Percentiles rank a stretch among this genome's conserved stretches.
These are phyloP conservation scores for Aspergillus alliaceus DNA, from an alignment of 2,329 filamentous ascomycete species.

Conservation along the genomic window DNA sequence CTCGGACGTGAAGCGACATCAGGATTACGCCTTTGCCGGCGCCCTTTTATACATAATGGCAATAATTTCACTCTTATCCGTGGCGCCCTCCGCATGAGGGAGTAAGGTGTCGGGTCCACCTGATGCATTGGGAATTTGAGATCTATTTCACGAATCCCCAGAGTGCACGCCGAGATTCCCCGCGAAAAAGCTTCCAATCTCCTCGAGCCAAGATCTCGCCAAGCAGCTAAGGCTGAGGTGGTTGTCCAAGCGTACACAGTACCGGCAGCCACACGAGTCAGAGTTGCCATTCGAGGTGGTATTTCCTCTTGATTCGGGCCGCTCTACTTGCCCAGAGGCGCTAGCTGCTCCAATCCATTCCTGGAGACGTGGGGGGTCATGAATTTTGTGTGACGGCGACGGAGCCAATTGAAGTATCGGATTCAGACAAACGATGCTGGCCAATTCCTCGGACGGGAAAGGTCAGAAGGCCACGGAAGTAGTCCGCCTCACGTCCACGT, in stretches of 20 bases:
- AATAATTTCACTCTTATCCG: not conserved
- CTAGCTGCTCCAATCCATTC: not conserved
- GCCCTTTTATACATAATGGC: not conserved
- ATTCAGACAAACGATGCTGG: not conserved
- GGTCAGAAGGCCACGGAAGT: not conserved
- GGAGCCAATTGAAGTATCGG: not conserved
- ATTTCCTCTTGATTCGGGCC: not conserved
- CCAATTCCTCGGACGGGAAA: not conserved
- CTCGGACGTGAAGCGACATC: not conserved
- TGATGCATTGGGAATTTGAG: not conserved
- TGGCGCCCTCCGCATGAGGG: not conserved
- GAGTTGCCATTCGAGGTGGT: not conserved
- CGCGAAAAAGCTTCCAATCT: conserved; percentile 12
- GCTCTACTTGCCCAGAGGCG: not conserved
- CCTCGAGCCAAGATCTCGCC: conserved; percentile 14
- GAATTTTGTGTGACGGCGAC: not conserved
- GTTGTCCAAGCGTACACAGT: conserved; percentile 7
- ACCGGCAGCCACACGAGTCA: conserved; percentile 2
- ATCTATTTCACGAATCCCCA: conserved; percentile 5
- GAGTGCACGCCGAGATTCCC: conserved; percentile 6
- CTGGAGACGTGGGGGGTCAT: not conserved
- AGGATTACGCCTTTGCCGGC: not conserved
- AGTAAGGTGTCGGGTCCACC: conserved; percentile 1
- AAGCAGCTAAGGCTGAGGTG: conserved; percentile 9
- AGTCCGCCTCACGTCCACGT: not conserved